These are phyloP conservation scores for Sporothrix euskadiensis DNA, from an alignment of 2,329 filamentous ascomycete species.

Conservation along the genomic window DNA sequence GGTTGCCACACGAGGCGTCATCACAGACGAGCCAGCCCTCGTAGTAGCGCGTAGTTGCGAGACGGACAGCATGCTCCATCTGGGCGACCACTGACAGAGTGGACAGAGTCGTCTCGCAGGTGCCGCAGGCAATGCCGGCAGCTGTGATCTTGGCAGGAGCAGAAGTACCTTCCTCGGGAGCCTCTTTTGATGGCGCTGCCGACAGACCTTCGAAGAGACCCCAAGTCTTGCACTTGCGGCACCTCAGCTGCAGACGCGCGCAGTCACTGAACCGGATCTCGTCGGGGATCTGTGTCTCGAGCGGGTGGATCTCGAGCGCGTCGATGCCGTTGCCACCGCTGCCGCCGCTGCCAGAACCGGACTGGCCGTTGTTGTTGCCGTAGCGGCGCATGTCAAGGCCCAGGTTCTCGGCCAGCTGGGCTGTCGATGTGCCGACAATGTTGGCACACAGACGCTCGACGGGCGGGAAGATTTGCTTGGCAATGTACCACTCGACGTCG, in stretches of 20 bases:
- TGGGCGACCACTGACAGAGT: constrained; percentile 80
- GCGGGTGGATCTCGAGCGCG: constrained; percentile 74
- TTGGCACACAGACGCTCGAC: constrained; percentile 97
- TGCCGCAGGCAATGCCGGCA: constrained; percentile 71
- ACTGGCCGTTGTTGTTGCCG: constrained; percentile 44
- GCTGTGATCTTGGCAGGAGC: constrained; percentile 59
- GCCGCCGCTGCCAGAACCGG: constrained; percentile 50
- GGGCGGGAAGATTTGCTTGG: constrained; percentile 97
- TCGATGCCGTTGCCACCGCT: constrained; percentile 53
- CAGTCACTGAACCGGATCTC: constrained; percentile 84
- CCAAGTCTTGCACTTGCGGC: constrained; percentile 72
- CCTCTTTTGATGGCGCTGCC: constrained; percentile 38
- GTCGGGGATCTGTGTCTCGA: constrained; percentile 94
- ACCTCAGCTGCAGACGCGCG: constrained; percentile 72
- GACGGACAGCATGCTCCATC: constrained; percentile 79
- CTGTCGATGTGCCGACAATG: constrained; percentile 87
- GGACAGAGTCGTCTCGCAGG: constrained; percentile 65
- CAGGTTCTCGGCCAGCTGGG: constrained; percentile 86
- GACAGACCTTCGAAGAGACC: constrained; percentile 76
- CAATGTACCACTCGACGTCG: constrained; percentile 96
- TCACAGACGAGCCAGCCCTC: constrained; percentile 90
- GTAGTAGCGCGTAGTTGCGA: constrained; percentile 81
- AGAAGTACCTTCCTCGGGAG: neutral
- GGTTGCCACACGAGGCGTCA: constrained; percentile 80
- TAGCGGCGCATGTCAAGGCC: constrained; percentile 91